Percentiles rank a stretch among this genome's conserved stretches.
These are phyloP conservation scores for Trametes sanguinea DNA, from an alignment of 768 basidiomycete species.

Conservation along the genomic window DNA sequence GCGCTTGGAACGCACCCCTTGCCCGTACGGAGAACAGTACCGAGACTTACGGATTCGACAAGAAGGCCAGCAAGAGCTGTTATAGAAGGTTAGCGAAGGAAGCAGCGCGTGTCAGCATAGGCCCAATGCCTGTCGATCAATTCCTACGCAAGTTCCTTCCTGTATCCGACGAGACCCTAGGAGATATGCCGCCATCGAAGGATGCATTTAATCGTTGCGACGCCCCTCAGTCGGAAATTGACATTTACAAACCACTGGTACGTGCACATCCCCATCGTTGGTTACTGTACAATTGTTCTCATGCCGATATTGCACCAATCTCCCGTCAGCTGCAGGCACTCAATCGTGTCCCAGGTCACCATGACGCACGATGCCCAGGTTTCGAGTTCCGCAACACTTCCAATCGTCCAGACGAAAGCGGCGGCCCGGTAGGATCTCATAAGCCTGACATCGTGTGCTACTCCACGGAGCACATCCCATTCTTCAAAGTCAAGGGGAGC, in stretches of 20 bases:
- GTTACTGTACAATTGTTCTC: too few relatives aligned
- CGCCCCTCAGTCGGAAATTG: not conserved
- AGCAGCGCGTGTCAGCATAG: not conserved
- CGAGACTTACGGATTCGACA: constrained; percentile 1
- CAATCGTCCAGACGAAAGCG: not conserved
- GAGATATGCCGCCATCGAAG: not conserved
- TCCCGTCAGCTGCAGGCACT: not conserved
- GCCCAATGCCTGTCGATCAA: constrained; percentile 7
- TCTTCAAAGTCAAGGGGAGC: not conserved
- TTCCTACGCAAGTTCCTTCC: constrained; percentile 1
- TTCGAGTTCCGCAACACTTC: not conserved
- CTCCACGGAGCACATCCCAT: not conserved
- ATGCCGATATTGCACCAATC: too few relatives aligned
- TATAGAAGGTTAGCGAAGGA: not conserved
- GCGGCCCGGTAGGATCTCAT: not conserved
- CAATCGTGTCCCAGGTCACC: not conserved
- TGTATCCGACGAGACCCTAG: not conserved
- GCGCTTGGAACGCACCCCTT: constrained; percentile 2
- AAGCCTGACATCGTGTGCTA: constrained; percentile 7
- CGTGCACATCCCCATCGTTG: not conserved
- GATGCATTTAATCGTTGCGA: not conserved
- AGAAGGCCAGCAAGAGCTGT: not conserved
- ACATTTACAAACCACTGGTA: not conserved
- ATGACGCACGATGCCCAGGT: not conserved
- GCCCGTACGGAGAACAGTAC: not conserved